phyloP scores from a whole-genome alignment of 1,284 basidiomycete genomes.

The Moesziomyces aphidis region DNA sequence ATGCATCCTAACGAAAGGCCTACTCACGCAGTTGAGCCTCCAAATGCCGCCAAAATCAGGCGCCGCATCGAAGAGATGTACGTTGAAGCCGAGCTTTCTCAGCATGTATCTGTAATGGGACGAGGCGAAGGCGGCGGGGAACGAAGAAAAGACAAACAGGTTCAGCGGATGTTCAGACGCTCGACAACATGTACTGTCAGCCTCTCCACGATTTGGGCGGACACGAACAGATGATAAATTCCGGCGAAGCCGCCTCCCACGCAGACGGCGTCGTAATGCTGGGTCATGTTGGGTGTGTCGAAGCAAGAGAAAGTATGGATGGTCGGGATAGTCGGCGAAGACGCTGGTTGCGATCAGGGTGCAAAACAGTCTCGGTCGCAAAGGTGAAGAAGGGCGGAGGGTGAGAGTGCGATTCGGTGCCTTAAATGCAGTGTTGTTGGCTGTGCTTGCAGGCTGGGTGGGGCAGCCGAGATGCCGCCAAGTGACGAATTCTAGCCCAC shows the following conservation, averaged over 20 bases:
- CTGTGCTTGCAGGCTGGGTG: background rate
- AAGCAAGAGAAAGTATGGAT: background rate
- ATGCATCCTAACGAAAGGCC: background rate
- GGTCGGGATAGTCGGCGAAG: no score
- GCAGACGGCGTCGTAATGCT: conserved; percentile 43
- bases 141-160: background rate
- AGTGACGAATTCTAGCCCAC: background rate
- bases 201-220: no score
- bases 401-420: background rate
- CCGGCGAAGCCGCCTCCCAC: conserved; percentile 53
- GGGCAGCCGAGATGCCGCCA: background rate
- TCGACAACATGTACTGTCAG: no score
- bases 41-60: conserved; percentile 52
- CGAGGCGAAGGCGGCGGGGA: background rate
- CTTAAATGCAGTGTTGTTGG: background rate
- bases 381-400: background rate
- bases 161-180: no score
- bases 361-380: background rate
- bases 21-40: conserved; percentile 45
- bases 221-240: conserved; percentile 26
- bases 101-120: conserved; percentile 12
- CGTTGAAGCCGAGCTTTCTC: conserved; percentile 46
- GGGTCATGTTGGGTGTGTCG: conserved; percentile 24
- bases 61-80: conserved; percentile 45
- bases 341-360: no score